phyloP scores from a whole-genome alignment of 805 yeast genomes.

The Suhomyces pyralidae region DNA sequence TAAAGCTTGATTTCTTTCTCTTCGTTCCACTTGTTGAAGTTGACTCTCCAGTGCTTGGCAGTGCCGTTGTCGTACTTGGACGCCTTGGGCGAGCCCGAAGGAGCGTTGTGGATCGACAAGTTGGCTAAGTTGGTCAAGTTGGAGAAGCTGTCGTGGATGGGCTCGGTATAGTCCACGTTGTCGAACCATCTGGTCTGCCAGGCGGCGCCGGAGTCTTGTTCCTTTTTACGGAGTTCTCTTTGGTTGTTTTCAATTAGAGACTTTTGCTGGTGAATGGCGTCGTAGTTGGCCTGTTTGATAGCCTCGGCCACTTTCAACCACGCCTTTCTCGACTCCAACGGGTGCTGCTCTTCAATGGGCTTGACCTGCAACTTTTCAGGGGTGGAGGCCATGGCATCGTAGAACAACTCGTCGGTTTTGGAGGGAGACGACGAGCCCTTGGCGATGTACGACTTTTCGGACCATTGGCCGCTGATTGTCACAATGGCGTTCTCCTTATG shows the following conservation, averaged over 20 bases:
- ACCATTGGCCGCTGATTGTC: slow-evolving; percentile 92
- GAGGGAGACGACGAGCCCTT: slow-evolving; percentile 51
- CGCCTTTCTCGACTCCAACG: slow-evolving; percentile 81
- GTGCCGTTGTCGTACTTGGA: slow-evolving; percentile 53
- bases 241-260: slow-evolving; percentile 78
- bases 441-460: slow-evolving; percentile 63
- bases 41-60: slow-evolving; percentile 70
- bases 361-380: slow-evolving; percentile 67
- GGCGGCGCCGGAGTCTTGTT: slow-evolving; percentile 54
- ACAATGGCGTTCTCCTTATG: slow-evolving; percentile 63
- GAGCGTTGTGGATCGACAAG: slow-evolving; percentile 60
- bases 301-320: slow-evolving; percentile 92
- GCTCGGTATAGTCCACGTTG: slow-evolving; percentile 25
- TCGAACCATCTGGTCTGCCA: slow-evolving; percentile 90
- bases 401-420: slow-evolving; percentile 51
- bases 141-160: slow-evolving; percentile 28
- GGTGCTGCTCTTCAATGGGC: slow-evolving; percentile 77
- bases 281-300: slow-evolving; percentile 69
- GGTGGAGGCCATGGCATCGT: slow-evolving; percentile 52
- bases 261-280: slow-evolving; percentile 71
- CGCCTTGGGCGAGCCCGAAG: slow-evolving; percentile 60
- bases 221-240: slow-evolving; percentile 75
- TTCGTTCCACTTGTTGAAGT: slow-evolving; percentile 49
- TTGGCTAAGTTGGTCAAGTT: slow-evolving; percentile 44
- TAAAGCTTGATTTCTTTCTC: slow-evolving; percentile 55